Conservation (phyloP, 768 basidiomycete species). For the Agaricus blazei region DNA sequence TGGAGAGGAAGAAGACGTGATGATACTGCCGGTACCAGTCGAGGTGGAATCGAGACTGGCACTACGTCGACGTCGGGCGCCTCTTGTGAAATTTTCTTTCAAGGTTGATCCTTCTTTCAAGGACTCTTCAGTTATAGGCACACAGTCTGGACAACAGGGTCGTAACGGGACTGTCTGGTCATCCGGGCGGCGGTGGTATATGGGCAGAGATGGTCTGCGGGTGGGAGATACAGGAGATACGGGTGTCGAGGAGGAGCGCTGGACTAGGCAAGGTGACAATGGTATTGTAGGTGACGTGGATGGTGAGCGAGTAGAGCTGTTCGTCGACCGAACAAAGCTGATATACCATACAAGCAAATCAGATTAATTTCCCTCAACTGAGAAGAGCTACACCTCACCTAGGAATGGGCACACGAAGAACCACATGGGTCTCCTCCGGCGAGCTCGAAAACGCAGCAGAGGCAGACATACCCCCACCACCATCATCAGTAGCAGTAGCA, state of each 20-base stretch:
- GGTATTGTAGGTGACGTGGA: constrained; percentile 24
- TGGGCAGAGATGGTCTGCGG: constrained; percentile 29
- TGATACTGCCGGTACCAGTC: background rate
- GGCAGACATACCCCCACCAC: constrained; percentile 5
- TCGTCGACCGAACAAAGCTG: constrained; percentile 13
- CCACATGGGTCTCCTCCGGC: constrained; percentile 39
- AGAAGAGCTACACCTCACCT: constrained; percentile 29
- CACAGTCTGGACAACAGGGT: constrained; percentile 65
- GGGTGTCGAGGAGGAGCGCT: constrained; percentile 28
- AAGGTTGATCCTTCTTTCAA: constrained; percentile 51
- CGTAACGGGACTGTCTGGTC: constrained; percentile 61
- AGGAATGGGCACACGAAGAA: constrained; percentile 59
- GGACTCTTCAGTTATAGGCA: constrained; percentile 51
- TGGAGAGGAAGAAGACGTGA: background rate
- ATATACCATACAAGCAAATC: background rate
- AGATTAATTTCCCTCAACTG: too few relatives aligned
- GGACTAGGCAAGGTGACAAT: constrained; percentile 52
- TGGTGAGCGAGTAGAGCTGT: constrained; percentile 24
- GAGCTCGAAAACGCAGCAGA: constrained; percentile 1
- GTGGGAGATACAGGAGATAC: constrained; percentile 12
- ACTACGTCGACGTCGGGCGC: constrained; percentile 55
- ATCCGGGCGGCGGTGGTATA: constrained; percentile 27
- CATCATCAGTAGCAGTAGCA: background rate
- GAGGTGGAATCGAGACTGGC: constrained; percentile 28
- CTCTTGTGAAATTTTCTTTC: constrained; percentile 59